Percentiles rank a stretch among this genome's conserved stretches.
These are phyloP conservation scores for Scedosporium aurantiacum DNA, from an alignment of 2,329 filamentous ascomycete species.

Conservation along the genomic window DNA sequence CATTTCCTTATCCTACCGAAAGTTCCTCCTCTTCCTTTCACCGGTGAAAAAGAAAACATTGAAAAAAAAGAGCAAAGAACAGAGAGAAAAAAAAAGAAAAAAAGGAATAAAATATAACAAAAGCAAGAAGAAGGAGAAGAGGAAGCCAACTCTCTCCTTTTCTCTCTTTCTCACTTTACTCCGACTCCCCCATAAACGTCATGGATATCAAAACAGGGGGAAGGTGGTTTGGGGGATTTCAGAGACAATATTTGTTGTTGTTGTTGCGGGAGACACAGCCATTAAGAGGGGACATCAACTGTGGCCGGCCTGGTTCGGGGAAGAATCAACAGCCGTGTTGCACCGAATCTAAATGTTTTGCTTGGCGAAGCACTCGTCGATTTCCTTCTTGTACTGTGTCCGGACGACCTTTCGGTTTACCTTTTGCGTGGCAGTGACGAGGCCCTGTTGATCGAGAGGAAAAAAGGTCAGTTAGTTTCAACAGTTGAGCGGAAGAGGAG, in stretches of 20 bases:
- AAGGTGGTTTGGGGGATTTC: not conserved
- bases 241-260: no score
- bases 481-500: not conserved
- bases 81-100: not conserved
- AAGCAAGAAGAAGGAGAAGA: not conserved
- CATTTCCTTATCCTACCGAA: not conserved
- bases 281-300: no score
- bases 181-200: not conserved
- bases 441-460: constrained; percentile 29
- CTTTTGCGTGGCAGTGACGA: constrained; percentile 53
- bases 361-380: constrained; percentile 25
- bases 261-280: no score
- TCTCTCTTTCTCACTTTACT: not conserved
- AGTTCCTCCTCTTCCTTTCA: not conserved
- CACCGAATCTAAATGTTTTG: not conserved
- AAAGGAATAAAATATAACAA: not conserved
- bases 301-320: no score
- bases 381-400: constrained; percentile 39
- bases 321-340: no score
- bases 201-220: not conserved
- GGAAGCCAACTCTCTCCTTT: not conserved
- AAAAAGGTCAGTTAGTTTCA: constrained; percentile 9
- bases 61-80: not conserved
- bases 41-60: no score
- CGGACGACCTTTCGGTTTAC: constrained; percentile 43